phyloP scores from a whole-genome alignment of 768 basidiomycete species.

The Clitopilus hobsonii region DNA sequence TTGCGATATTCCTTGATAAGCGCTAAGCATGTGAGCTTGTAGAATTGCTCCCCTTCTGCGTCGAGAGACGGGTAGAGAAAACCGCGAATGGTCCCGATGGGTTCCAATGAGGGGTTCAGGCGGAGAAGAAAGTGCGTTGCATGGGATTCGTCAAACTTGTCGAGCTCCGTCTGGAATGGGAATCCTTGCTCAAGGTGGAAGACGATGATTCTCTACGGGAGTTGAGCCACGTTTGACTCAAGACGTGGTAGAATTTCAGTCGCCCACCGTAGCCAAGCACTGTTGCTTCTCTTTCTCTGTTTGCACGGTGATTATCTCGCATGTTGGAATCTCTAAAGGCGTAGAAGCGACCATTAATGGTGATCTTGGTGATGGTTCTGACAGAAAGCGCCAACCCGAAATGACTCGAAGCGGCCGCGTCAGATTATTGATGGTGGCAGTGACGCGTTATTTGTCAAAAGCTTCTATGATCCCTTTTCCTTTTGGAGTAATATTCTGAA shows the following conservation, averaged over 20 bases:
- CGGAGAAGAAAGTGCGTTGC: neutral
- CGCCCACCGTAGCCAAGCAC: neutral
- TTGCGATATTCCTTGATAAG: neutral
- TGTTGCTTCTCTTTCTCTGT: neutral
- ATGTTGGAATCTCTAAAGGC: neutral
- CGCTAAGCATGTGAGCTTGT: neutral
- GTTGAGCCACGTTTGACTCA: neutral
- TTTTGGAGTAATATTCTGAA: neutral
- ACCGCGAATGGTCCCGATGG: neutral
- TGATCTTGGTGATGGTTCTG: neutral
- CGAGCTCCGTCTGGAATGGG: neutral
- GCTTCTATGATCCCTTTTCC: no score
- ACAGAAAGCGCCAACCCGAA: neutral
- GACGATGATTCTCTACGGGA: neutral
- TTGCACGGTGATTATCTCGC: neutral
- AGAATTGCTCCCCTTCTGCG: neutral
- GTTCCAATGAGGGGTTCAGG: neutral
- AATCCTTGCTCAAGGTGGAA: neutral
- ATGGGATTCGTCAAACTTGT: neutral
- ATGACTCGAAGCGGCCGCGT: neutral
- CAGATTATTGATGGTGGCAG: neutral
- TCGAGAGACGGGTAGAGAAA: neutral
- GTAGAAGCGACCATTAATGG: neutral
- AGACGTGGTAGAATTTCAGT: neutral
- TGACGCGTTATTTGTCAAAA: neutral